Percentiles rank a stretch among this genome's conserved stretches.
Evolutionary conservation across 257 asterid genomes (phyloP).

Genomic region (Nicotiana tomentosiformis): DNA sequence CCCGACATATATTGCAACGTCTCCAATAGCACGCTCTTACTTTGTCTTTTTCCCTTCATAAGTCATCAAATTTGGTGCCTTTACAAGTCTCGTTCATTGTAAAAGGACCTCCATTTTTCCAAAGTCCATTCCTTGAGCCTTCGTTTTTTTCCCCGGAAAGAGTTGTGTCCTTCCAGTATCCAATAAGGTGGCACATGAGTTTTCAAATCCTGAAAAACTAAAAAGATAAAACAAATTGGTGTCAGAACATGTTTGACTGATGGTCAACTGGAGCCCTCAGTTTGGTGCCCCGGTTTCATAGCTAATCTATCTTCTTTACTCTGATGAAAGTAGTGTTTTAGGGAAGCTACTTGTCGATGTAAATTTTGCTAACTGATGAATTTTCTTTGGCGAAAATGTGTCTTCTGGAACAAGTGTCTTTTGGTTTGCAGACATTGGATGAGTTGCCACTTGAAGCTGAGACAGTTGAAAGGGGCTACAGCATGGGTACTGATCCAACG

Average conservation of each 20-base stretch:
- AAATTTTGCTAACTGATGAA: not conserved
- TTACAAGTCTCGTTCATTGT: too few species aligned
- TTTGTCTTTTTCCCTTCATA: too few species aligned
- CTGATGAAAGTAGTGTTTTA: not conserved
- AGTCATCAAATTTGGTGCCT: too few species aligned
- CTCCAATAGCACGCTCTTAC: too few species aligned
- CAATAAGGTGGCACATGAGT: too few species aligned
- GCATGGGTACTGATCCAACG: conserved; percentile 60
- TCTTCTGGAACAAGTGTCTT: not conserved
- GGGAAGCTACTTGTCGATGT: not conserved
- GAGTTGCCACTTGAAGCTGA: conserved; percentile 95
- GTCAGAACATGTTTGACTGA: not conserved
- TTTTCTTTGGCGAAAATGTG: not conserved
- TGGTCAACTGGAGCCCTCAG: not conserved
- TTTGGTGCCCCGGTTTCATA: not conserved
- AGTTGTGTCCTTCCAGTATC: too few species aligned
- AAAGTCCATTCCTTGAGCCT: too few species aligned
- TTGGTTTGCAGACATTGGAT: conserved; percentile 57
- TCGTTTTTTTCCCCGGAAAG: too few species aligned
- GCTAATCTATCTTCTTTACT: not conserved
- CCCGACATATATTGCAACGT: too few species aligned
- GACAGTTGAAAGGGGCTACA: conserved; percentile 80
- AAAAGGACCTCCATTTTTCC: too few species aligned
- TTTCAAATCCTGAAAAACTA: too few species aligned
- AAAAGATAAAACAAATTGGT: not conserved